Conservation (phyloP, 106 monocot genomes). For the Phalaenopsis aphrodite region DNA sequence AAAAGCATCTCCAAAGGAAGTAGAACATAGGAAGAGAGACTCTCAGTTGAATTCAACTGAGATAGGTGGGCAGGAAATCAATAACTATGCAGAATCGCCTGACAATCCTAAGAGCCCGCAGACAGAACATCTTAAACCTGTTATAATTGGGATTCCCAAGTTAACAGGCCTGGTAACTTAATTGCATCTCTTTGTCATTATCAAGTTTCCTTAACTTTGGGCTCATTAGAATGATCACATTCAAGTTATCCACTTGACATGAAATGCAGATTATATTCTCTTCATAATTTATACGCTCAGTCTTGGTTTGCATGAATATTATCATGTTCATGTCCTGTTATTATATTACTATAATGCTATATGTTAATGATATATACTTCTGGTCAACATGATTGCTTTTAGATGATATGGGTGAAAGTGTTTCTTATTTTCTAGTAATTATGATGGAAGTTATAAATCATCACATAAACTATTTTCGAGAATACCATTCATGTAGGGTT, state of each 20-base stretch:
- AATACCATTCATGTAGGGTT: too few species aligned
- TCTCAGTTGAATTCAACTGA: conserved; percentile 11
- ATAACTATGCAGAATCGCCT: conserved; percentile 17
- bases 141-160: conserved; percentile 28
- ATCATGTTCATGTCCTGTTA: background rate
- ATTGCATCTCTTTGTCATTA: background rate
- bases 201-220: background rate
- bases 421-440: too few species aligned
- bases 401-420: background rate
- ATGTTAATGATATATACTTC: background rate
- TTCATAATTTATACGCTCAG: background rate
- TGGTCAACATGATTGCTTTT: background rate
- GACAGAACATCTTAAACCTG: conserved; percentile 23
- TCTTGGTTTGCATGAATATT: background rate
- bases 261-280: background rate
- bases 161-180: conserved; percentile 37
- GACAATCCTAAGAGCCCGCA: conserved; percentile 27
- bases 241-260: background rate
- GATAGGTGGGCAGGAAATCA: conserved; percentile 16
- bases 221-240: conserved; percentile 4
- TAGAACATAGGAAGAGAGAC: conserved; percentile 24
- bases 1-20: conserved; percentile 22
- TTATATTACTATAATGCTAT: background rate
- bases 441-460: too few species aligned
- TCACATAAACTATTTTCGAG: too few species aligned